Conservation (phyloP, 129 eudicot species). For the Chrysanthemum lavandulifolium region DNA sequence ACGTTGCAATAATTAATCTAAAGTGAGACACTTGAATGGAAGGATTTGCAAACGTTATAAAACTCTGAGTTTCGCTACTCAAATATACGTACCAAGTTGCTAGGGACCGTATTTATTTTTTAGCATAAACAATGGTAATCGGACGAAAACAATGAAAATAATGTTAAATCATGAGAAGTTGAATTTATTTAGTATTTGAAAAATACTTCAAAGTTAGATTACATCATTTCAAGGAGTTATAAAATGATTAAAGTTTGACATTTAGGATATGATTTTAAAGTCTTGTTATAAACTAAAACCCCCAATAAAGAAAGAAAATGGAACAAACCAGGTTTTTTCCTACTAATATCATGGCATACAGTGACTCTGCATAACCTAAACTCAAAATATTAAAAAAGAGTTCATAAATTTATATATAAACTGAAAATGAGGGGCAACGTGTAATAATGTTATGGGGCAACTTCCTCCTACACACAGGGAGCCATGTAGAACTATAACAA, state of each 20-base stretch:
- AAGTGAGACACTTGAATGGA: too few species aligned
- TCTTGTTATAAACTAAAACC: background rate
- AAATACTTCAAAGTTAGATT: too few species aligned
- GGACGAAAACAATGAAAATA: too few species aligned
- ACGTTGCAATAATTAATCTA: too few species aligned
- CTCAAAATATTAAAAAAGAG: background rate
- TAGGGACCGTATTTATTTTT: too few species aligned
- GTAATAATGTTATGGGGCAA: slow-evolving; percentile 24
- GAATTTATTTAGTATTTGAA: too few species aligned
- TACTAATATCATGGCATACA: slow-evolving; percentile 18
- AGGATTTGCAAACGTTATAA: too few species aligned
- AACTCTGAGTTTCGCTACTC: too few species aligned
- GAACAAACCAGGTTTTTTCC: slow-evolving; percentile 26
- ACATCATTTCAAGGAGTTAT: too few species aligned
- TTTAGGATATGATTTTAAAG: background rate
- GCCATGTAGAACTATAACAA: background rate
- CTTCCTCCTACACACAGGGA: slow-evolving; percentile 17
- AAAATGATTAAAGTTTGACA: slow-evolving; percentile 10
- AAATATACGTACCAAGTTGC: too few species aligned
- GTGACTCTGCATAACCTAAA: background rate
- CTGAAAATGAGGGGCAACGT: slow-evolving; percentile 6
- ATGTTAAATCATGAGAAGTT: too few species aligned
- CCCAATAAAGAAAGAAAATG: background rate
- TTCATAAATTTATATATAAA: background rate
- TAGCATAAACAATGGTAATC: too few species aligned